These are phyloP conservation scores for Termitomyces sp. DNA, from an alignment of 768 basidiomycete species.

Conservation along the genomic window DNA sequence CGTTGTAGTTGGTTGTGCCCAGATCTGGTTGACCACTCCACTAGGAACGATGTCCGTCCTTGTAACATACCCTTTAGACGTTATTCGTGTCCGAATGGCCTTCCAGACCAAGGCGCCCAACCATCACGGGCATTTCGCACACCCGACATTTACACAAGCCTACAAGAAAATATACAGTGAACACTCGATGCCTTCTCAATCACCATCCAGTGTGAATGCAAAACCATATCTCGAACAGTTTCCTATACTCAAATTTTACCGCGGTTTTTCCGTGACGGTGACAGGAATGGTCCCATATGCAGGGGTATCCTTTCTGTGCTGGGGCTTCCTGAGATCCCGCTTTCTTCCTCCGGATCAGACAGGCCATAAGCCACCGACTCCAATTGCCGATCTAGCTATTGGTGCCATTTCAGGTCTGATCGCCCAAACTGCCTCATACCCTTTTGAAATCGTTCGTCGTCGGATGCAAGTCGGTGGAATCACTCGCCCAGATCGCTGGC, in stretches of 20 bases:
- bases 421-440: slow-evolving; percentile 89
- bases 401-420: slow-evolving; percentile 84
- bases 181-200: slow-evolving; percentile 28
- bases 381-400: slow-evolving; percentile 65
- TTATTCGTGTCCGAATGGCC: slow-evolving; percentile 94
- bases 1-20: neutral
- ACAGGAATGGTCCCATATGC: slow-evolving; percentile 94
- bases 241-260: slow-evolving; percentile 87
- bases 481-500: slow-evolving; percentile 67
- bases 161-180: slow-evolving; percentile 69
- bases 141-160: slow-evolving; percentile 49
- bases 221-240: slow-evolving; percentile 48
- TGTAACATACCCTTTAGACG: slow-evolving; percentile 92
- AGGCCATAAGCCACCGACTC: slow-evolving; percentile 31
- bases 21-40: neutral
- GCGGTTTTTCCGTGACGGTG: slow-evolving; percentile 92
- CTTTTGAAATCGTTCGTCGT: slow-evolving; percentile 88
- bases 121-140: slow-evolving; percentile 18
- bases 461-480: slow-evolving; percentile 95
- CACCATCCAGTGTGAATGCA: slow-evolving; percentile 14
- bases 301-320: slow-evolving; percentile 90
- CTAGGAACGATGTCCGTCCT: slow-evolving; percentile 81
- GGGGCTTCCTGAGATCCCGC: slow-evolving; percentile 68
- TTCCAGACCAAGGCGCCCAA: slow-evolving; percentile 54
- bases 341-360: slow-evolving; percentile 42